Conservation (phyloP, 768 basidiomycete genomes). For the Mycena leptocephala region DNA sequence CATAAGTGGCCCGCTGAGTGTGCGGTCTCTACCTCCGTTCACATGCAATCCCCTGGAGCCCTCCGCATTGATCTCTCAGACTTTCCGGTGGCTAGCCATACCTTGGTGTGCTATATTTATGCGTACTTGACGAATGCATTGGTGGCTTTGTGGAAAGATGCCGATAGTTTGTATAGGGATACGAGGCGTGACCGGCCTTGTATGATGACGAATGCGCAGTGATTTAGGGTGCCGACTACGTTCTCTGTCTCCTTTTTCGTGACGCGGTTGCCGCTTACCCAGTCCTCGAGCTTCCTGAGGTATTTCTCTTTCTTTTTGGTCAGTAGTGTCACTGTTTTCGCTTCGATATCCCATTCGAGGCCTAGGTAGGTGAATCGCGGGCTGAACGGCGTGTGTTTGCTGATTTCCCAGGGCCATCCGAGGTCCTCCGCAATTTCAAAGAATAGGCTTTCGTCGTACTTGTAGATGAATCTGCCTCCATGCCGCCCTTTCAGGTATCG, state of each 20-base stretch:
- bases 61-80: too few species aligned
- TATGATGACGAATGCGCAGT: neutral
- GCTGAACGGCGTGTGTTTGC: slow-evolving; percentile 30
- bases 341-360: neutral
- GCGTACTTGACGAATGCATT: neutral
- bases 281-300: neutral
- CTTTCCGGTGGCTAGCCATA: too few species aligned
- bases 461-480: neutral
- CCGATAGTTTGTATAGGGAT: neutral
- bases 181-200: neutral
- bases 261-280: neutral
- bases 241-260: neutral
- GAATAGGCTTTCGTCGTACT: slow-evolving; percentile 30
- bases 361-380: neutral
- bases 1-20: too few species aligned
- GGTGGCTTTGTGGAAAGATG: neutral
- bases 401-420: slow-evolving; percentile 39
- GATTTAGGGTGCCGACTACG: neutral
- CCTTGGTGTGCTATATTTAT: too few species aligned
- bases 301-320: neutral
- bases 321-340: neutral
- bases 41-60: too few species aligned
- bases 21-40: too few species aligned
- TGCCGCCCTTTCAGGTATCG: neutral
- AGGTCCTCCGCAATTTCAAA: slow-evolving; percentile 27